A percentile compares a stretch with the other conserved stretches of the same genome.
Conservation (phyloP, 1,284 basidiomycete genomes). For the Lentinus polychrous region DNA sequence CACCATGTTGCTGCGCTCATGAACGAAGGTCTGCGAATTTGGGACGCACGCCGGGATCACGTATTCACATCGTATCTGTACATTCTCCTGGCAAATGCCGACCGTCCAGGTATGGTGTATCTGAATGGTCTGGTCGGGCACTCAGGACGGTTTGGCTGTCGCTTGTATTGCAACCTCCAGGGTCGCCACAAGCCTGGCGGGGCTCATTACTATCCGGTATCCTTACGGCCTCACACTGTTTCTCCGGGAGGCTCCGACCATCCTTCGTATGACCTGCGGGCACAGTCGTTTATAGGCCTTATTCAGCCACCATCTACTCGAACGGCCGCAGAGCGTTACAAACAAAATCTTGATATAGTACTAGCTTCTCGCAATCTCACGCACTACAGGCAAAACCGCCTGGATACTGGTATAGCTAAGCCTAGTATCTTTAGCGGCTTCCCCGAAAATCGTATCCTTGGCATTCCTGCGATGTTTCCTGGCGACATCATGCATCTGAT, state of each 20-base stretch:
- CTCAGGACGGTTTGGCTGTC: slow-evolving; percentile 26
- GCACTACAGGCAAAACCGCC: slow-evolving; percentile 12
- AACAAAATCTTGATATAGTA: neutral
- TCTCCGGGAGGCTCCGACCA: neutral
- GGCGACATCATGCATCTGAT: slow-evolving; percentile 25
- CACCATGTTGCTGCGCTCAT: slow-evolving; percentile 18
- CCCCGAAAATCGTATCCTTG: slow-evolving; percentile 3
- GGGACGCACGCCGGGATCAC: slow-evolving; percentile 11
- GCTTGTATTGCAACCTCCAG: slow-evolving; percentile 22
- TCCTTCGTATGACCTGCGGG: neutral
- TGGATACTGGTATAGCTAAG: slow-evolving; percentile 16
- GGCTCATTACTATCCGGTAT: slow-evolving; percentile 25
- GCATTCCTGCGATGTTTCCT: slow-evolving; percentile 14
- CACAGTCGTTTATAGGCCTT: neutral
- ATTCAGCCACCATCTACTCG: neutral
- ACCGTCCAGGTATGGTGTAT: slow-evolving; percentile 18
- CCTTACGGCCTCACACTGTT: slow-evolving; percentile 3
- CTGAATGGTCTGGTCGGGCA: slow-evolving; percentile 29
- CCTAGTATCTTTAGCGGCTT: slow-evolving; percentile 14
- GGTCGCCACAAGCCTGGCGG: slow-evolving; percentile 26
- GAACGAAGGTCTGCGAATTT: slow-evolving; percentile 15
- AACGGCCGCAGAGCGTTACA: neutral
- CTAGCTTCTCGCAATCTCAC: slow-evolving; percentile 7
- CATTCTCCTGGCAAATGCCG: slow-evolving; percentile 15
- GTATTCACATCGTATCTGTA: slow-evolving; percentile 12